Evolutionary conservation across 805 yeast genomes (phyloP).

Genomic region (Zygotorulaspora florentina): DNA sequence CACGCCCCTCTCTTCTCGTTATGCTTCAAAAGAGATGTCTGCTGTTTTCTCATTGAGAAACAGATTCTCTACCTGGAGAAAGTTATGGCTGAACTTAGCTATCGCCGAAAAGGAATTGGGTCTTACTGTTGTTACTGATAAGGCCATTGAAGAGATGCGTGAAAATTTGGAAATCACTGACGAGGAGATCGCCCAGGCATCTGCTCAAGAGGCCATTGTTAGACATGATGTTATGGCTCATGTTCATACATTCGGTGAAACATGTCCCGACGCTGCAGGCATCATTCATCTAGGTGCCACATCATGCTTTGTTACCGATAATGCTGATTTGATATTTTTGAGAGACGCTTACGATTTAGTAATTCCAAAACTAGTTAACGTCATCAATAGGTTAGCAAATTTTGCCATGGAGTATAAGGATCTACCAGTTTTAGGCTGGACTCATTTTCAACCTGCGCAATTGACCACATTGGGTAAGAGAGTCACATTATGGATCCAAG

Average conservation of each 20-base stretch:
- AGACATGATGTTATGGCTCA: conserved; percentile 99
- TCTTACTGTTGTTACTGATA: conserved; percentile 75
- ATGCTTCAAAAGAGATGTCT: conserved; percentile 98
- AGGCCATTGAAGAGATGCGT: conserved; percentile 85
- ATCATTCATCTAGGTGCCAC: conserved; percentile 98
- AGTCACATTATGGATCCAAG: conserved; percentile 97
- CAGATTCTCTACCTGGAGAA: conserved; percentile 97
- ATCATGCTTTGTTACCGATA: conserved; percentile 95
- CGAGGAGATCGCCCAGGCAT: conserved; percentile 85
- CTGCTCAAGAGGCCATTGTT: conserved; percentile 92
- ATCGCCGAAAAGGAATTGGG: conserved; percentile 94
- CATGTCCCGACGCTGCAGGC: conserved; percentile 95
- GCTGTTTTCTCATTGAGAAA: conserved; percentile 85
- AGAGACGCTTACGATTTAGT: conserved; percentile 92
- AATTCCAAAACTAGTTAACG: conserved; percentile 93
- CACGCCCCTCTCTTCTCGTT: conserved; percentile 93
- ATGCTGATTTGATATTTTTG: conserved; percentile 93
- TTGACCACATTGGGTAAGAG: conserved; percentile 98
- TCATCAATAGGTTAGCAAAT: conserved; percentile 80
- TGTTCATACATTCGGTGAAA: conserved; percentile 89
- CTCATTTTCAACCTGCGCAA: conserved; percentile 99
- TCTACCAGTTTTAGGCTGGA: conserved; percentile 96
- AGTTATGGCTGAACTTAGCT: conserved; percentile 92
- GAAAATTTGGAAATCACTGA: conserved; percentile 78
- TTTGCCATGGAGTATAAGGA: conserved; percentile 93